phyloP scores from a whole-genome alignment of 1,139 yeast genomes.

The Yamadazyma oceani region DNA sequence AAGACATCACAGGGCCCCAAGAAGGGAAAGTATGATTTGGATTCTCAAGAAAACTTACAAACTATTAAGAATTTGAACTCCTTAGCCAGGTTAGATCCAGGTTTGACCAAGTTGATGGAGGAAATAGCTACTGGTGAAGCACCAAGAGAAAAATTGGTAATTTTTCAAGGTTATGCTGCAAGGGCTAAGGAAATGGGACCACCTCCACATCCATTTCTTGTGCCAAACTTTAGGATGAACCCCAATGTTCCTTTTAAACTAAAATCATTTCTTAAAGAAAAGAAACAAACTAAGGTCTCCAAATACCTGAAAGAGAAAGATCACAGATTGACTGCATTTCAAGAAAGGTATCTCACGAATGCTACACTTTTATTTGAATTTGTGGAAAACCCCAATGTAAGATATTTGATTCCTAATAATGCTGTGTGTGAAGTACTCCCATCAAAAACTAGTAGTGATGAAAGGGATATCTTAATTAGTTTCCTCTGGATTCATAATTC shows the following conservation, averaged over 20 bases:
- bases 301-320: slow-evolving; percentile 26
- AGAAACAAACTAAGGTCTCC: slow-evolving; percentile 19
- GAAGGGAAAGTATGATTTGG: not conserved
- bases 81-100: slow-evolving; percentile 72
- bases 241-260: slow-evolving; percentile 19
- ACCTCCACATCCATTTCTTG: slow-evolving; percentile 37
- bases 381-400: slow-evolving; percentile 71
- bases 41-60: slow-evolving; percentile 62
- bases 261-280: slow-evolving; percentile 25
- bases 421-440: slow-evolving; percentile 66
- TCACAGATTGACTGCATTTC: slow-evolving; percentile 69
- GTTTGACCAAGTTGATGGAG: slow-evolving; percentile 71
- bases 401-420: slow-evolving; percentile 74
- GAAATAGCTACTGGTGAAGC: slow-evolving; percentile 84
- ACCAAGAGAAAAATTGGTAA: slow-evolving; percentile 62
- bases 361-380: slow-evolving; percentile 85
- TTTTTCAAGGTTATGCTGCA: slow-evolving; percentile 76
- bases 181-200: slow-evolving; percentile 79
- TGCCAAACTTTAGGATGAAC: slow-evolving; percentile 16
- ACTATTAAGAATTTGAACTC: slow-evolving; percentile 83
- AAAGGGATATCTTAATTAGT: slow-evolving; percentile 59
- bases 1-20: no score
- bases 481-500: slow-evolving; percentile 61
- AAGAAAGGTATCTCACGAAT: slow-evolving; percentile 63
- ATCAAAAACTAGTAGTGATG: slow-evolving; percentile 23